Evolutionary conservation across 805 yeast species (phyloP).

Genomic region (Pachysolen tannophilus): DNA sequence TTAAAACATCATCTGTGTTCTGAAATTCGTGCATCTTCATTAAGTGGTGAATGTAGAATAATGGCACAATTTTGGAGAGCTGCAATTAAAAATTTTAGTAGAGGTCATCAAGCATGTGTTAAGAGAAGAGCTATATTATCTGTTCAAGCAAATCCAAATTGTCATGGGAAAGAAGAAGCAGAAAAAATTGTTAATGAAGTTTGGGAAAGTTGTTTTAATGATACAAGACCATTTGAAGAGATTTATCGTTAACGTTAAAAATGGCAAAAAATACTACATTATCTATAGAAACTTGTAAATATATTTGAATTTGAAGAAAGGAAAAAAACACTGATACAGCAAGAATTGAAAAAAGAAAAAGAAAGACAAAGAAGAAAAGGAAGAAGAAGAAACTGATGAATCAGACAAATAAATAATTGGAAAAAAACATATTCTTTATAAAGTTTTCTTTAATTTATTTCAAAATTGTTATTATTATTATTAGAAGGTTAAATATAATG

Average conservation of each 20-base stretch:
- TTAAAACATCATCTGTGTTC: slow-evolving; percentile 94
- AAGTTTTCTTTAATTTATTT: too few relatives aligned
- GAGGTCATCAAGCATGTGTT: slow-evolving; percentile 89
- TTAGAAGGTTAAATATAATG: slow-evolving; percentile 72
- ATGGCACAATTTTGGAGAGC: slow-evolving; percentile 65
- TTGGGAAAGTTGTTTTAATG: slow-evolving; percentile 88
- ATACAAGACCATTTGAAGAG: slow-evolving; percentile 92
- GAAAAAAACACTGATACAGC: background rate
- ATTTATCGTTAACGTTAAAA: slow-evolving; percentile 63
- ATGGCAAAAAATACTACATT: too few relatives aligned
- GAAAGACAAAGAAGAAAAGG: too few relatives aligned
- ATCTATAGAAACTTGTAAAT: background rate
- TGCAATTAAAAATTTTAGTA: slow-evolving; percentile 43
- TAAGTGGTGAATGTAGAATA: slow-evolving; percentile 93
- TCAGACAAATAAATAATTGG: too few relatives aligned
- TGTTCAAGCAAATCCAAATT: slow-evolving; percentile 80
- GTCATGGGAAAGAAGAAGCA: slow-evolving; percentile 68
- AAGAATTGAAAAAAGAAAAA: background rate
- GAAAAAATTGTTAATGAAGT: slow-evolving; percentile 75
- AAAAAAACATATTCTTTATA: too few relatives aligned
- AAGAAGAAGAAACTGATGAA: too few relatives aligned
- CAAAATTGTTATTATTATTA: too few relatives aligned
- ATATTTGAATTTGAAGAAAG: background rate
- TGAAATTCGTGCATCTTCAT: slow-evolving; percentile 86
- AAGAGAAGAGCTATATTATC: slow-evolving; percentile 81